Conservation (phyloP, 768 basidiomycete genomes). For the Xerocomellus intermedius region DNA sequence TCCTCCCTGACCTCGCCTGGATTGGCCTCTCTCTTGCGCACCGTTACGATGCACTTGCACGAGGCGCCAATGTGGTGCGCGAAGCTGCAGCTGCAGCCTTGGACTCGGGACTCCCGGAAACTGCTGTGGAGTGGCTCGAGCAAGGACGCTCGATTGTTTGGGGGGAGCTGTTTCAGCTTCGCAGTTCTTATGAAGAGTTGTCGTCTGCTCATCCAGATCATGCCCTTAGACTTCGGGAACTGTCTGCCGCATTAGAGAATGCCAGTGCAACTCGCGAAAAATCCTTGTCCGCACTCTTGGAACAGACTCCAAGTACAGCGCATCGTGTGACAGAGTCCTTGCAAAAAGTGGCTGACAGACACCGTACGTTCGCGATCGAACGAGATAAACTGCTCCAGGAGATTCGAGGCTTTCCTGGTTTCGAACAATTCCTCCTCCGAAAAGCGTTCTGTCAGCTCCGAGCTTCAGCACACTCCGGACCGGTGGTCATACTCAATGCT, state of each 20-base stretch:
- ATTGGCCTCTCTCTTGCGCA: constrained; percentile 13
- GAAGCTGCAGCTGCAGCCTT: not conserved
- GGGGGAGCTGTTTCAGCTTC: not conserved
- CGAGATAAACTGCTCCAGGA: too few species aligned
- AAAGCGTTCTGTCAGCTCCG: too few species aligned
- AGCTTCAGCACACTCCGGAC: too few species aligned
- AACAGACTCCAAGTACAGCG: not conserved
- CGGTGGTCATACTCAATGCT: too few species aligned
- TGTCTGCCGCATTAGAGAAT: not conserved
- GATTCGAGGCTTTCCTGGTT: too few species aligned
- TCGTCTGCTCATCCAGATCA: not conserved
- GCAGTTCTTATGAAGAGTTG: constrained; percentile 3
- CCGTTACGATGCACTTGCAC: constrained; percentile 15
- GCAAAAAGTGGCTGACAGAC: too few species aligned
- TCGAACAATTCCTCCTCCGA: too few species aligned
- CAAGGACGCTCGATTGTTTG: constrained; percentile 10
- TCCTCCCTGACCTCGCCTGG: constrained; percentile 19
- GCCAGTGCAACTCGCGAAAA: not conserved
- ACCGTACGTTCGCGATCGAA: too few species aligned
- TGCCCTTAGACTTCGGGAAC: not conserved
- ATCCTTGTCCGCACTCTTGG: not conserved
- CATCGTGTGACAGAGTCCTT: too few species aligned
- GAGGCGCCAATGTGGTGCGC: not conserved
- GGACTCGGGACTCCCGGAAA: not conserved
- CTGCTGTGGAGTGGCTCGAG: constrained; percentile 11